Base-by-base conservation (phyloP, 164 flowering plant genomes). In the Umbilicus rupestris region DNA sequence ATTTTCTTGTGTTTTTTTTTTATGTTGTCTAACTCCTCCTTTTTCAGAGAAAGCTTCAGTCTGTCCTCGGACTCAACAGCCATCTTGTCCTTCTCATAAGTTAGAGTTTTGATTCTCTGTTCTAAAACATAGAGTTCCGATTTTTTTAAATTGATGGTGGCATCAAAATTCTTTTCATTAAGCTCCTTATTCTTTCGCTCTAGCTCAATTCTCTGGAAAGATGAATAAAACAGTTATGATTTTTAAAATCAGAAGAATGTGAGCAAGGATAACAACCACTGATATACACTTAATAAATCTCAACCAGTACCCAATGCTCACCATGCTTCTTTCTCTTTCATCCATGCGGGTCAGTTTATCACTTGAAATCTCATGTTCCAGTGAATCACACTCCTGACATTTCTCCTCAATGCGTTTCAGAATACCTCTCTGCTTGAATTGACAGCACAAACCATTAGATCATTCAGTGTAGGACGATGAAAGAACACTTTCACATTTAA, bases 291-390 rank as follows among this genome's bases (percentile, higher is more conserved):
- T 29, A 11, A 55, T 28, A 17, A 55, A 55, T 33, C 60, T 55
- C 60, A 55, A 55, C 60, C 60, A 55, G 19, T 17, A 28, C 60
- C 60, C 33, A 8, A 19, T 5, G 17, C 77, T 75, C 73, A 93
- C 98, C 94, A 86, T 64, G 29, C 72, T 79, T 65, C 78, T 87
- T 71, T 89, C 98, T 77, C 78, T 84, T 77, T 87, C 95, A 76
- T 94, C 97, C 66, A 94, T 75, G 44, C 68, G 82, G 35, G 83
- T 68, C 65, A 89, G 70, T 72, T 89, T 72, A 55, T 79, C 72
- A 69, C 82, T 74, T 24, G 90, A 83, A 37, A 87, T 83, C 71
- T 84, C 82, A 64, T 64, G 74, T 72, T 89, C 96, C 65, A 74
- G 79, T 26, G 73, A 59, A 66, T 86, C 88, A 57, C 84, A 86